phyloP scores from a whole-genome alignment of 2,329 filamentous ascomycete species.

The Botrytis fragariae region DNA sequence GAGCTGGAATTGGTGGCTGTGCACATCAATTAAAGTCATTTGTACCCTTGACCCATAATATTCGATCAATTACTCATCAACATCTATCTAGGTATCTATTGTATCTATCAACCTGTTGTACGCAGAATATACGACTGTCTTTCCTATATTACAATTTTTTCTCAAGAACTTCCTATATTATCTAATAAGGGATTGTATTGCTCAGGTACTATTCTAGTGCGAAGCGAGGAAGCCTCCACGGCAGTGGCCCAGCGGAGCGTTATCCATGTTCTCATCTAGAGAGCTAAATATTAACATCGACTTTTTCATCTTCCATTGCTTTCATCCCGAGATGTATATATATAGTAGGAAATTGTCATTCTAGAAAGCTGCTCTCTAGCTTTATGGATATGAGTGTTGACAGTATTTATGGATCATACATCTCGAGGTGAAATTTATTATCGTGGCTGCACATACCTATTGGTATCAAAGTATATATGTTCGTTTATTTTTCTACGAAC shows the following conservation, averaged over 20 bases:
- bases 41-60: background rate
- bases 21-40: background rate
- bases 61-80: slow-evolving; percentile 12
- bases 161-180: background rate
- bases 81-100: no score
- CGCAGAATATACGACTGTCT: background rate
- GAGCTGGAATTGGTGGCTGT: background rate
- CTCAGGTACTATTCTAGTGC: background rate
- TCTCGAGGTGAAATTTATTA: background rate
- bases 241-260: background rate
- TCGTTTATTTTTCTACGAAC: background rate
- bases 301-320: no score
- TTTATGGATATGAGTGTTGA: no score
- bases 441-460: background rate
- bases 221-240: background rate
- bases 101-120: background rate
- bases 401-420: background rate
- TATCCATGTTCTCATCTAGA: background rate
- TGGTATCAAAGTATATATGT: background rate
- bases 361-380: no score
- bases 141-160: background rate
- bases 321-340: no score
- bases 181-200: background rate
- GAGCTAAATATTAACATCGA: no score
- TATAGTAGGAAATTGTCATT: no score